These are phyloP conservation scores for Leccinum boreale DNA, from an alignment of 768 basidiomycete genomes.

Conservation along the genomic window DNA sequence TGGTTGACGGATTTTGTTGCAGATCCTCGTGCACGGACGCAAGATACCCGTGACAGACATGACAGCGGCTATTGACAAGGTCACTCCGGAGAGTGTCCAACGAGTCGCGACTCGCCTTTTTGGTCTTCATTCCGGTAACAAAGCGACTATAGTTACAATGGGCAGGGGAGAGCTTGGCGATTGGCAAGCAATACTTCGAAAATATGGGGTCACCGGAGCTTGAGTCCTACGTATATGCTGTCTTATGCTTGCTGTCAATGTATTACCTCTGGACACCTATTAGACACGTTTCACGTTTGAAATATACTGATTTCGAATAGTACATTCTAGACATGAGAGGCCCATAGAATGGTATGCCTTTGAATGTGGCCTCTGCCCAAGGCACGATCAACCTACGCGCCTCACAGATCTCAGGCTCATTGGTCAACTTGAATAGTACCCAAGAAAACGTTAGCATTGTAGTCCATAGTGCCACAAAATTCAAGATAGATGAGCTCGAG, in stretches of 20 bases:
- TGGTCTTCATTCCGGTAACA: conserved; percentile 55
- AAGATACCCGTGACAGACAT: conserved; percentile 89
- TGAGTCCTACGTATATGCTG: conserved; percentile 1
- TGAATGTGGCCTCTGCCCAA: background rate
- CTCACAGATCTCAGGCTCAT: background rate
- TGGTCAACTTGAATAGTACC: background rate
- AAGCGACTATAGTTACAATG: conserved; percentile 80
- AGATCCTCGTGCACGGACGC: conserved; percentile 84
- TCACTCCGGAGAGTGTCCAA: conserved; percentile 66
- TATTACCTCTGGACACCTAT: background rate
- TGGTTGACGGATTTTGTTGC: conserved; percentile 4
- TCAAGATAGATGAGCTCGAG: background rate
- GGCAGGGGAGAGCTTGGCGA: conserved; percentile 76
- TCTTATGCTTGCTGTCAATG: background rate
- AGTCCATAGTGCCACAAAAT: background rate
- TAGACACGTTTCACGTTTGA: background rate
- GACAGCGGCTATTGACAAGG: conserved; percentile 79
- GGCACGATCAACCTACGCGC: background rate
- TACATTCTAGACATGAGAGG: background rate
- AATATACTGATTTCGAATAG: background rate
- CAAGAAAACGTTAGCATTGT: background rate
- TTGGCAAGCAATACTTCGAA: conserved; percentile 57
- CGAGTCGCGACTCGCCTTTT: conserved; percentile 78
- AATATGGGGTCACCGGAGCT: conserved; percentile 59
- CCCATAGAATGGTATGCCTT: background rate